Evolutionary conservation across 2,329 filamentous ascomycete species (phyloP).

Genomic region (Ophiocordyceps camponoti-saundersi): DNA sequence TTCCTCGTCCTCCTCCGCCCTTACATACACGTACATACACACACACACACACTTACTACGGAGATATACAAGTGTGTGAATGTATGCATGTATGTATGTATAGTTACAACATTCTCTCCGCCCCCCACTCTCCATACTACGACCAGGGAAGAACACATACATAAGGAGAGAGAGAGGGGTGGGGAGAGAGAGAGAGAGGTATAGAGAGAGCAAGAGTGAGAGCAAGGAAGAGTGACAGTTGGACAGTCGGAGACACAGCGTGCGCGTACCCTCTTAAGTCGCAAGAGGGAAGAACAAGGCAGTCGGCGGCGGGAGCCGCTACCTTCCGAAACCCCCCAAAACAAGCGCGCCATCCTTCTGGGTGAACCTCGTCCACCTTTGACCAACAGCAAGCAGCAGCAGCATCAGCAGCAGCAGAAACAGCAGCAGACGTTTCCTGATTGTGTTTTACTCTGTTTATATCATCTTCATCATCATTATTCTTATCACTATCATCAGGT

Average conservation of each 20-base stretch:
- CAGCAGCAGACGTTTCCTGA: too few species aligned
- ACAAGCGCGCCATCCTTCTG: slow-evolving; percentile 8
- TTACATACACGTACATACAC: too few species aligned
- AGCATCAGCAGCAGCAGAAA: not conserved
- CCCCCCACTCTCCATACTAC: not conserved
- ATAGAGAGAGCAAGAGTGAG: not conserved
- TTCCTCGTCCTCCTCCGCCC: too few species aligned
- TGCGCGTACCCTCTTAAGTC: not conserved
- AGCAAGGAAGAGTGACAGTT: not conserved
- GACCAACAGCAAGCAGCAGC: too few species aligned
- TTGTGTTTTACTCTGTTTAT: too few species aligned
- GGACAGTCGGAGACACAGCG: not conserved
- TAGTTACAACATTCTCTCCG: not conserved
- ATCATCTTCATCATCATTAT: too few species aligned
- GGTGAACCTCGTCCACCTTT: not conserved
- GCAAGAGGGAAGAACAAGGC: not conserved
- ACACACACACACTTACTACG: too few species aligned
- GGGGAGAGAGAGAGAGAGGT: not conserved
- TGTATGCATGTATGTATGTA: too few species aligned
- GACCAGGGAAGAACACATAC: not conserved
- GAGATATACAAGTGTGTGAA: too few species aligned
- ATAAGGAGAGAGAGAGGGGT: not conserved
- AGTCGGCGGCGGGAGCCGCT: slow-evolving; percentile 1
- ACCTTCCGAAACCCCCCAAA: slow-evolving; percentile 7
- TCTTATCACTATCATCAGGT: too few species aligned